Evolutionary conservation across 257 asterid genomes (phyloP).

Genomic region (Jacaranda copaia): DNA sequence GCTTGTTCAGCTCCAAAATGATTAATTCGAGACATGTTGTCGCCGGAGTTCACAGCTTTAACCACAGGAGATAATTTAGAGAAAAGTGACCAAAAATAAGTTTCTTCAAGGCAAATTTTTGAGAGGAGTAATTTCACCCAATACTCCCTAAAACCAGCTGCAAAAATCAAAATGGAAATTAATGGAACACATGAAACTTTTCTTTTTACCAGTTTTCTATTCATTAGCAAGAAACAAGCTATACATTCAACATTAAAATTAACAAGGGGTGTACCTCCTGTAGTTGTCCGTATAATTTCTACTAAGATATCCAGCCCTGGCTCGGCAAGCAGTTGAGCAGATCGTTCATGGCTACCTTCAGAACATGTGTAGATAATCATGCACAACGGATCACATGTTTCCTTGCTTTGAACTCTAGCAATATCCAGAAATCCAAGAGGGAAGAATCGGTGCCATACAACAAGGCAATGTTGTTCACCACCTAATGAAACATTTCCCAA

Average conservation of each 20-base stretch:
- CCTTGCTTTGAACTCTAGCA: slow-evolving; percentile 60
- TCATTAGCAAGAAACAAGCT: background rate
- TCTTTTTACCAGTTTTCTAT: background rate
- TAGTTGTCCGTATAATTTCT: slow-evolving; percentile 62
- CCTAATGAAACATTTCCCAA: slow-evolving; percentile 82
- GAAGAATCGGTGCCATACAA: slow-evolving; percentile 68
- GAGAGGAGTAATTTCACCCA: slow-evolving; percentile 76
- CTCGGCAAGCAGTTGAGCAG: slow-evolving; percentile 52
- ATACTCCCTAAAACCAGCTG: slow-evolving; percentile 73
- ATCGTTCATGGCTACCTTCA: slow-evolving; percentile 45
- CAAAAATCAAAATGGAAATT: slow-evolving; percentile 29
- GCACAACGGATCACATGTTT: slow-evolving; percentile 79
- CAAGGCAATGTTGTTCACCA: slow-evolving; percentile 64
- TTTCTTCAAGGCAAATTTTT: slow-evolving; percentile 60
- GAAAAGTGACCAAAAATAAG: slow-evolving; percentile 51
- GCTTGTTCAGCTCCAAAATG: slow-evolving; percentile 61
- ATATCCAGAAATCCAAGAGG: slow-evolving; percentile 60
- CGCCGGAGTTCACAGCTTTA: slow-evolving; percentile 29
- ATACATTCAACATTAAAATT: background rate
- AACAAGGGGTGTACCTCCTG: slow-evolving; percentile 50
- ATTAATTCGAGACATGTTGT: slow-evolving; percentile 21
- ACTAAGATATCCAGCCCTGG: slow-evolving; percentile 52
- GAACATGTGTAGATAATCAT: slow-evolving; percentile 77
- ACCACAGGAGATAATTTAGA: slow-evolving; percentile 47
- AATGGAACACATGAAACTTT: slow-evolving; percentile 2